A percentile compares a stretch with the other conserved stretches of the same genome.
These are phyloP conservation scores for Vigna reflexopilosa DNA, from an alignment of 306 rosid species.

Conservation along the genomic window DNA sequence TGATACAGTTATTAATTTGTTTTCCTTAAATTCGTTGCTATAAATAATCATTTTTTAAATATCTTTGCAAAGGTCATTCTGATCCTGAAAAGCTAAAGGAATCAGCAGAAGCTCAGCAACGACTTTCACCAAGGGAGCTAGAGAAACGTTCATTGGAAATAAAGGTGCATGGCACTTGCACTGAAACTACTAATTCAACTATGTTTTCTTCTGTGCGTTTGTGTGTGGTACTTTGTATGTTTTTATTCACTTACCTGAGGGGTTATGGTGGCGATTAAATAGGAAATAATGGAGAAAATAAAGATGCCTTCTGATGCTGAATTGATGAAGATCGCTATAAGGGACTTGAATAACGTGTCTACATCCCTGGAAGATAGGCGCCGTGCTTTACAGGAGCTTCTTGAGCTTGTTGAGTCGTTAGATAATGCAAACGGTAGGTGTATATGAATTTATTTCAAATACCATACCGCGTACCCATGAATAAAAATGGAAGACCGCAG, in stretches of 20 bases:
- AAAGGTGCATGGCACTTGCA: constrained; percentile 54
- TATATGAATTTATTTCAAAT: constrained; percentile 28
- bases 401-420: constrained; percentile 80
- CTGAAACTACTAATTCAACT: constrained; percentile 24
- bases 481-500: not conserved
- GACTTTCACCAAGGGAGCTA: constrained; percentile 58
- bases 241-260: constrained; percentile 23
- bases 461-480: not conserved
- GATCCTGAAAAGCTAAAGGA: constrained; percentile 79
- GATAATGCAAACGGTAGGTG: constrained; percentile 84
- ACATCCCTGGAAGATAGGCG: constrained; percentile 71
- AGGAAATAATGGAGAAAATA: constrained; percentile 78
- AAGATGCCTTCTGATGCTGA: constrained; percentile 82
- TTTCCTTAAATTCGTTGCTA: not conserved
- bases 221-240: not conserved
- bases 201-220: not conserved
- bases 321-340: constrained; percentile 76
- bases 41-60: not conserved
- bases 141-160: constrained; percentile 68
- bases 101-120: constrained; percentile 60
- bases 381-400: constrained; percentile 82
- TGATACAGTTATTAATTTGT: not conserved
- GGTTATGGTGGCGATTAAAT: constrained; percentile 22
- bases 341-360: constrained; percentile 77
- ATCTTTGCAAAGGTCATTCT: constrained; percentile 65